Base-by-base conservation (phyloP, 768 basidiomycete genomes). In the Macrolepiota dolichaula region DNA sequence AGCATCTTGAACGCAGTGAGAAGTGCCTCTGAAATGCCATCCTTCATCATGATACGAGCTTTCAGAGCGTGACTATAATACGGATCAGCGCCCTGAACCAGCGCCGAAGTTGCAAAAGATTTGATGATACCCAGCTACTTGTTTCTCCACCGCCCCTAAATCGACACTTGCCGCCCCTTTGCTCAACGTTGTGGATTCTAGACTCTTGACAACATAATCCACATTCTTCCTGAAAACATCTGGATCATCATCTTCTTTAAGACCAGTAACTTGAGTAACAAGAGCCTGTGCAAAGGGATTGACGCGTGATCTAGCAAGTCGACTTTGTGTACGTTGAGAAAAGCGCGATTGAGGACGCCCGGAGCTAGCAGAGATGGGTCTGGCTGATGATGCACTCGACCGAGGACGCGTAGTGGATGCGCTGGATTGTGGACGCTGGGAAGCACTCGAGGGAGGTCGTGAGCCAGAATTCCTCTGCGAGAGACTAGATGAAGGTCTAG, bases 1-100 rank as follows among this genome's bases (percentile, higher is more conserved):
- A 92, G 75, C 55, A 73, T 76, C 35, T 67, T 61, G 63, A 84
- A 86, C 0, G 82, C 77, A n/a, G 73, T 73, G 58, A 84, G 74
- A 13, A 93, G 69, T 0, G 89, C 89, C 29, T 81, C 76, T 13
- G 85, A 87, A 3, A 90, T 76, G 13, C 66, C 69, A 66, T 92
- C 86, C 52, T 81, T 77, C 12, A 85, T 84, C 62, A 87, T 84
- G 58, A 94, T 81, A 40, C 83, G 83, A 13, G 89, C 88, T 70
- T 92, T 92, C 68, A 88, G 75, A 19, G 79, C 75, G 68, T 79
- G 82, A 15, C 89, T 89, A 64, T 35, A 47, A 50, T 13, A 58
- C 3, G 61, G 47, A 36, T 62, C 50, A 59, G 65, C n/a, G 25
- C 11, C 24, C 10, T 3, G 13, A 17, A 3, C 42, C 12, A 22